Evolutionary conservation across 352 stramenopile species (phyloP).

Genomic region (Saprolegnia parasitica): DNA sequence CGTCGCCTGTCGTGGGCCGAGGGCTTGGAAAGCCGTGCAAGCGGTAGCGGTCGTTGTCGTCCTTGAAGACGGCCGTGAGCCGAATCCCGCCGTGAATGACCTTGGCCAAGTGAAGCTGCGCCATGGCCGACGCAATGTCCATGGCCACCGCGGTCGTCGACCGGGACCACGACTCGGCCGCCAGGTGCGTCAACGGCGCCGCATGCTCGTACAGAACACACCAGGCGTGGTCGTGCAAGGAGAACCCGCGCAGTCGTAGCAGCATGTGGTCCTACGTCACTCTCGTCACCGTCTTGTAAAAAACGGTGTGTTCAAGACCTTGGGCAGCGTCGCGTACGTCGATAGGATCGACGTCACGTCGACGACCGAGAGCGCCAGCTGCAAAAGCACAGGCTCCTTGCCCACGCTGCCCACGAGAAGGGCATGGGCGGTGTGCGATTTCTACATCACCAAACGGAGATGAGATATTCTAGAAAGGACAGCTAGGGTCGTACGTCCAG

Average conservation of each 20-base stretch:
- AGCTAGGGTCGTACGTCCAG: neutral
- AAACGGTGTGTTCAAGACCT: neutral
- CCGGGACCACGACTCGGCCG: neutral
- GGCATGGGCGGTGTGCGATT: neutral
- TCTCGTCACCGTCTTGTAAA: too few species aligned
- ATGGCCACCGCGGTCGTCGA: neutral
- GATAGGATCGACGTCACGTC: neutral
- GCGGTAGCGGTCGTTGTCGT: conserved; percentile 6
- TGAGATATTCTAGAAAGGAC: neutral
- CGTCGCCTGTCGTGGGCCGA: neutral
- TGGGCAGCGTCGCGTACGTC: neutral
- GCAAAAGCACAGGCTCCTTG: neutral
- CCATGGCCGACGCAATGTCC: conserved; percentile 4
- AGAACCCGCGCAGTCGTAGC: neutral
- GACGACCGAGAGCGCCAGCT: conserved; percentile 4
- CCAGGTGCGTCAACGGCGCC: neutral
- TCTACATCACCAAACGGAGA: neutral
- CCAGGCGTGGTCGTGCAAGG: conserved; percentile 1
- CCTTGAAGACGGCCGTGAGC: neutral
- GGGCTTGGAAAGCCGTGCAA: neutral
- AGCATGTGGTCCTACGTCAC: neutral
- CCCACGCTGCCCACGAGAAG: neutral
- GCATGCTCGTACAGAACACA: conserved; percentile 12
- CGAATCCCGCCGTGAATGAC: neutral
- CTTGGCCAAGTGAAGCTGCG: conserved; percentile 5